A percentile compares a stretch with the other conserved stretches of the same genome.
These are phyloP conservation scores for Lablab purpureus DNA, from an alignment of 306 rosid genomes.

Conservation along the genomic window DNA sequence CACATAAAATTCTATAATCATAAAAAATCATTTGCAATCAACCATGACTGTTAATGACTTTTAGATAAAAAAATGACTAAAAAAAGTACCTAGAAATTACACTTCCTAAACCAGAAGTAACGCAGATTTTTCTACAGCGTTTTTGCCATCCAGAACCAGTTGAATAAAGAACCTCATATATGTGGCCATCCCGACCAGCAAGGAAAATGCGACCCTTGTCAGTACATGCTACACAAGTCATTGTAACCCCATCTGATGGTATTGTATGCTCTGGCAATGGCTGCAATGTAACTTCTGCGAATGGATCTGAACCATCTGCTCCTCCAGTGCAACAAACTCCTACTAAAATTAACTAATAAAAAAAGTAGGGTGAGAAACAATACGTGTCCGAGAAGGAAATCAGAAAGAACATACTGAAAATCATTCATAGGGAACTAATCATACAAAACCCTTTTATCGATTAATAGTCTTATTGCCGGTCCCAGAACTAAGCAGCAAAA, in stretches of 20 bases:
- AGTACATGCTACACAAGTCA: slow-evolving; percentile 90
- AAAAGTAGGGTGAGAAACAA: slow-evolving; percentile 53
- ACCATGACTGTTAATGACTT: slow-evolving; percentile 20
- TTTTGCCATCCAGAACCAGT: slow-evolving; percentile 96
- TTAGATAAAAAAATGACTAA: slow-evolving; percentile 21
- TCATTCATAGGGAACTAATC: slow-evolving; percentile 28
- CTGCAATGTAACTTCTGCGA: slow-evolving; percentile 89
- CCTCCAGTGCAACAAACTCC: slow-evolving; percentile 97
- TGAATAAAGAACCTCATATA: slow-evolving; percentile 88
- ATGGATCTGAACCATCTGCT: slow-evolving; percentile 83
- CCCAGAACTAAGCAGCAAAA: slow-evolving; percentile 17
- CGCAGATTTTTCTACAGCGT: slow-evolving; percentile 88
- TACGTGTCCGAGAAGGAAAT: slow-evolving; percentile 18
- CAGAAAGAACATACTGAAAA: slow-evolving; percentile 33
- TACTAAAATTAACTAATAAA: slow-evolving; percentile 80
- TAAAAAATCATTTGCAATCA: slow-evolving; percentile 13
- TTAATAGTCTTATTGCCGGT: slow-evolving; percentile 21
- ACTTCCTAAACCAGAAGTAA: slow-evolving; percentile 94
- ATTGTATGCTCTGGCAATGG: slow-evolving; percentile 89
- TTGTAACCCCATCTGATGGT: slow-evolving; percentile 93
- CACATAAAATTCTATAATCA: slow-evolving; percentile 14
- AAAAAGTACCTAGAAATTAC: slow-evolving; percentile 82
- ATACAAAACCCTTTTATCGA: slow-evolving; percentile 4
- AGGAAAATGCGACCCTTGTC: slow-evolving; percentile 90
- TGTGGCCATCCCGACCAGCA: slow-evolving; percentile 98